phyloP scores from a whole-genome alignment of 1,139 yeast species.

The Scheffersomyces lignicola region DNA sequence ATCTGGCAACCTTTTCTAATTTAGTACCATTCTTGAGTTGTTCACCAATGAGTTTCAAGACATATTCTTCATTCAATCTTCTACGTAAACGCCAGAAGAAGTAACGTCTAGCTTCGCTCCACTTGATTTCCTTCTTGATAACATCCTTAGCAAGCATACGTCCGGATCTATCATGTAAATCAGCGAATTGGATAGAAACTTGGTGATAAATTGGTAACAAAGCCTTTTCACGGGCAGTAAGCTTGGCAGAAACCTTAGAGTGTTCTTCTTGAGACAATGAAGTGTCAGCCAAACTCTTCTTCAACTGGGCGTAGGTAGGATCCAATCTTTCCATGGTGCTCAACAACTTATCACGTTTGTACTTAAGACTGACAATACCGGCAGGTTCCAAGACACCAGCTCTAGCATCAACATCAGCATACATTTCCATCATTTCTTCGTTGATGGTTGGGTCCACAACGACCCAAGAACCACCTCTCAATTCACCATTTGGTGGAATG shows the following conservation, averaged over 20 bases:
- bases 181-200: conserved; percentile 94
- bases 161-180: conserved; percentile 94
- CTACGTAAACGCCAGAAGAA: conserved; percentile 99
- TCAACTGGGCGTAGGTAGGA: conserved; percentile 66
- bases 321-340: conserved; percentile 91
- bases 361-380: conserved; percentile 98
- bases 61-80: conserved; percentile 89
- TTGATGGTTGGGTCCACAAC: conserved; percentile 98
- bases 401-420: conserved; percentile 94
- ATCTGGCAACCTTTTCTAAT: conserved; percentile 80
- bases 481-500: conserved; percentile 96
- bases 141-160: conserved; percentile 97
- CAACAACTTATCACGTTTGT: conserved; percentile 87
- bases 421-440: conserved; percentile 98
- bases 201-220: conserved; percentile 89
- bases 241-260: conserved; percentile 60
- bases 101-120: conserved; percentile 88
- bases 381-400: conserved; percentile 99
- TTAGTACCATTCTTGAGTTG: conserved; percentile 63
- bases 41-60: conserved; percentile 71
- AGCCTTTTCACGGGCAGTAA: conserved; percentile 75
- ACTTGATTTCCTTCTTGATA: conserved; percentile 78
- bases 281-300: conserved; percentile 54
- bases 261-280: conserved; percentile 63
- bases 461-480: conserved; percentile 99